Evolutionary conservation across 192 early-diverging fungal species (phyloP).

Genomic region (Linnemannia zychae): DNA sequence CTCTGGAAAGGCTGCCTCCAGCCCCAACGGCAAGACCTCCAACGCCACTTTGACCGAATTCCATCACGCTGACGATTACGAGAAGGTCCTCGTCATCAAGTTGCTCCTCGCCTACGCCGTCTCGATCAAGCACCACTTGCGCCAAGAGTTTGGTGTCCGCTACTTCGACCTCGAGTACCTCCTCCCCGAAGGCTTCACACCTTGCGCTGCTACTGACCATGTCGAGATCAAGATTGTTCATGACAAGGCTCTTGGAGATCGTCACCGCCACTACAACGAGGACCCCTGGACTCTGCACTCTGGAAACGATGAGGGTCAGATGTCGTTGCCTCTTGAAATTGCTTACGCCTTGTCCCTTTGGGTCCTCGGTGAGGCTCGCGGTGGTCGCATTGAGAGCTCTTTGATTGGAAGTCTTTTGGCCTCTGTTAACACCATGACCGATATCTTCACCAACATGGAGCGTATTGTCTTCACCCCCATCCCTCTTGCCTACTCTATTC

Average conservation of each 20-base stretch:
- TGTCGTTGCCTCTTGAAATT: conserved; percentile 58
- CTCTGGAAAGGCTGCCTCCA: not conserved
- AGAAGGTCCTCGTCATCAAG: conserved; percentile 61
- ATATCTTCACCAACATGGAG: conserved; percentile 69
- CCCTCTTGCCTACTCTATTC: conserved; percentile 78
- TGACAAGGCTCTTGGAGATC: conserved; percentile 34
- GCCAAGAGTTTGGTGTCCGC: conserved; percentile 66
- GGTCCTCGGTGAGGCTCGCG: conserved; percentile 44
- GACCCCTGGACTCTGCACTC: conserved; percentile 32
- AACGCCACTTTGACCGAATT: conserved; percentile 26
- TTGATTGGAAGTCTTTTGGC: conserved; percentile 41
- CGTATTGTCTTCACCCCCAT: conserved; percentile 78
- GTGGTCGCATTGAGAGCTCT: conserved; percentile 41
- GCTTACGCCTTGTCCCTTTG: conserved; percentile 51
- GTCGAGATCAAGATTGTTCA: conserved; percentile 36
- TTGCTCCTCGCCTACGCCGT: conserved; percentile 61
- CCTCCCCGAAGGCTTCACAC: conserved; percentile 57
- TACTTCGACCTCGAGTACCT: conserved; percentile 66
- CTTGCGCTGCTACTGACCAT: conserved; percentile 42
- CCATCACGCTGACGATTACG: conserved; percentile 44
- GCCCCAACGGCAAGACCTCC: conserved; percentile 7
- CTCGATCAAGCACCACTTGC: conserved; percentile 63
- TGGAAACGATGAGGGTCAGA: conserved; percentile 51
- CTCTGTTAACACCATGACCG: conserved; percentile 52
- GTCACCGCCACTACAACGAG: conserved; percentile 48